These are phyloP conservation scores for Teunomyces funiuensis DNA, from an alignment of 805 yeast species.

Conservation along the genomic window DNA sequence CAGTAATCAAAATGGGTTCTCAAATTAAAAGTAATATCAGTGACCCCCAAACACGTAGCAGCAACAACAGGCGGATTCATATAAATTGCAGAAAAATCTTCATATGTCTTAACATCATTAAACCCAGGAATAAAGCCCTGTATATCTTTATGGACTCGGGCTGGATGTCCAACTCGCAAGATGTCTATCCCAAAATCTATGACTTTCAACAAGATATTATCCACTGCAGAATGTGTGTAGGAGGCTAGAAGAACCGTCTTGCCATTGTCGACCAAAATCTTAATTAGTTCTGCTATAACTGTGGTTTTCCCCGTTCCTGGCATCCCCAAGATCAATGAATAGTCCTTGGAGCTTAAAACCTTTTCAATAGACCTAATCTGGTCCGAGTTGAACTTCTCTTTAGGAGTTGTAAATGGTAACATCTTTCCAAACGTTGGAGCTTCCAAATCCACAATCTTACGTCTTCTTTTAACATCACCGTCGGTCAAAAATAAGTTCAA, in stretches of 20 bases:
- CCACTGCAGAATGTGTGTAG: conserved; percentile 95
- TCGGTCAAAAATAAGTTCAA: conserved; percentile 59
- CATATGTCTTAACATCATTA: conserved; percentile 33
- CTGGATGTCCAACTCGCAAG: conserved; percentile 63
- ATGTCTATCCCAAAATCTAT: conserved; percentile 39
- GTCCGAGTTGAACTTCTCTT: conserved; percentile 57
- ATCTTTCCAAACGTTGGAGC: conserved; percentile 41
- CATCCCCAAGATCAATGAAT: conserved; percentile 87
- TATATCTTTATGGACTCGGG: conserved; percentile 63
- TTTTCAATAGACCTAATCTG: conserved; percentile 68
- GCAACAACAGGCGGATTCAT: conserved; percentile 75
- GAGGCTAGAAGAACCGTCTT: conserved; percentile 78
- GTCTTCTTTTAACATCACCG: conserved; percentile 47
- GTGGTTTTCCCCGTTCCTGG: conserved; percentile 98
- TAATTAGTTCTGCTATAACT: conserved; percentile 74
- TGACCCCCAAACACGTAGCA: conserved; percentile 79
- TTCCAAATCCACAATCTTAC: conserved; percentile 53
- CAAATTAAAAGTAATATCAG: conserved; percentile 56
- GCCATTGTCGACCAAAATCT: conserved; percentile 54
- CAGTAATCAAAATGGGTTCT: conserved; percentile 79
- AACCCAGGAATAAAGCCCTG: conserved; percentile 49
- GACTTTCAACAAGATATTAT: conserved; percentile 82
- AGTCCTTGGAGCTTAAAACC: conserved; percentile 67
- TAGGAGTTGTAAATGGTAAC: conserved; percentile 18
- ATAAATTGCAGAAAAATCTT: conserved; percentile 48